Evolutionary conservation across 2,329 filamentous ascomycete species (phyloP), one percentile per base, ranked within the genome.

Genomic region (Geosmithia morbida): DNA sequence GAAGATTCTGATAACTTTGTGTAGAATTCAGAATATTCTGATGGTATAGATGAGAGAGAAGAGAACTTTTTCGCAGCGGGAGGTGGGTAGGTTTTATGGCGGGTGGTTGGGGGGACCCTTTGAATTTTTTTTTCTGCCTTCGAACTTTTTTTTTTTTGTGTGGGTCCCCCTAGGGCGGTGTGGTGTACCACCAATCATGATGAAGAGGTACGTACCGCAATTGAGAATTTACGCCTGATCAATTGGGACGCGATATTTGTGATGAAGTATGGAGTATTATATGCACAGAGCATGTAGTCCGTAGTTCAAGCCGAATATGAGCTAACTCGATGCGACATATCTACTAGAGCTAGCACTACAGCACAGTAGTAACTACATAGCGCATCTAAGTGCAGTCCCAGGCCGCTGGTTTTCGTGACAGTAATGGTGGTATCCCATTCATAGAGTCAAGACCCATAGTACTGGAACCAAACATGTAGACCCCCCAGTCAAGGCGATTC

Each of bases 141-240:
- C 14, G 6, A 37, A 37, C 33, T 49, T 59, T 61, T 62, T 59
- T 48, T 48, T 48, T 56, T 57, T 59, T 59, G 51, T 55, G 60
- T 62, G 65, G 65, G 53, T 54, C 55, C 18, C 3, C 11, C 33
- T 2, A 58, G 56, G 54, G 65, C 64, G 65, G 65, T 67, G 60
- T 63, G 48, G 22, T 26, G 22, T 26, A 8, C 8, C 22, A 26
- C 4, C n/a, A 43, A 8, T 26, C 33, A 7, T 37, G 29, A 41
- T 29, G n/a, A 29, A 41, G 44, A 39, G 47, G 52, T 51, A 50
- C 51, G 48, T 50, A 47, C 44, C 42, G 42, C 47, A 17, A 30
- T 46, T 2, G 14, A 10, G 16, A 29, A 33, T 18, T 47, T 11
- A 43, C 53, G 59, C 61, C 61, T 63, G 50, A 59, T 45, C 55